Evolutionary conservation across 768 basidiomycete species (phyloP).

Genomic region (Kwoniella dejecticola): DNA sequence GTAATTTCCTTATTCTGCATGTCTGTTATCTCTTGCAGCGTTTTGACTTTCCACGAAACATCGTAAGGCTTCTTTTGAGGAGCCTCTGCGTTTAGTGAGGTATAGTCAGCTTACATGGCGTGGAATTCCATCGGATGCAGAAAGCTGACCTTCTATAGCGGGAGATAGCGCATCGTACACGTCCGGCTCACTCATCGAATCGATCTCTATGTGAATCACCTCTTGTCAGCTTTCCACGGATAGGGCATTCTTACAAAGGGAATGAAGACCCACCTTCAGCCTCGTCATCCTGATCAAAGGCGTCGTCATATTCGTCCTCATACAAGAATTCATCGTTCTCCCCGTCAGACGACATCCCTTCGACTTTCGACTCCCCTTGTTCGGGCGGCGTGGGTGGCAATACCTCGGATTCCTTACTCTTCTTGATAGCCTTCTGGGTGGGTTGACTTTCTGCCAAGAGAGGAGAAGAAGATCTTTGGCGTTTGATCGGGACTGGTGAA

Average conservation of each 20-base stretch:
- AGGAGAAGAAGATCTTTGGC: constrained; percentile 7
- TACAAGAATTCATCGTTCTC: constrained; percentile 38
- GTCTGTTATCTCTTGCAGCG: constrained; percentile 71
- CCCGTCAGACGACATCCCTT: constrained; percentile 44
- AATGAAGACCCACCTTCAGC: constrained; percentile 9
- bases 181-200: constrained; percentile 47
- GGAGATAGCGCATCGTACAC: constrained; percentile 50
- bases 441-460: neutral
- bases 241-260: neutral
- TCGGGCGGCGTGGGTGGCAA: constrained; percentile 24
- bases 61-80: constrained; percentile 64
- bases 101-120: neutral
- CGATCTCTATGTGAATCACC: constrained; percentile 19
- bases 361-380: constrained; percentile 25
- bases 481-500: neutral
- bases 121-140: too few relatives aligned
- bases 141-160: constrained; percentile 46
- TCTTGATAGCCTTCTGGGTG: constrained; percentile 1
- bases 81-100: constrained; percentile 21
- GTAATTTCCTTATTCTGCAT: constrained; percentile 77
- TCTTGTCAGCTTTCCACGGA: constrained; percentile 3
- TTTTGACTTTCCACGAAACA: constrained; percentile 77
- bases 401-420: neutral
- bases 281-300: constrained; percentile 32
- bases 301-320: constrained; percentile 39